Base-by-base conservation (phyloP, 306 rosid species). In the Cucumis hystrix region DNA sequence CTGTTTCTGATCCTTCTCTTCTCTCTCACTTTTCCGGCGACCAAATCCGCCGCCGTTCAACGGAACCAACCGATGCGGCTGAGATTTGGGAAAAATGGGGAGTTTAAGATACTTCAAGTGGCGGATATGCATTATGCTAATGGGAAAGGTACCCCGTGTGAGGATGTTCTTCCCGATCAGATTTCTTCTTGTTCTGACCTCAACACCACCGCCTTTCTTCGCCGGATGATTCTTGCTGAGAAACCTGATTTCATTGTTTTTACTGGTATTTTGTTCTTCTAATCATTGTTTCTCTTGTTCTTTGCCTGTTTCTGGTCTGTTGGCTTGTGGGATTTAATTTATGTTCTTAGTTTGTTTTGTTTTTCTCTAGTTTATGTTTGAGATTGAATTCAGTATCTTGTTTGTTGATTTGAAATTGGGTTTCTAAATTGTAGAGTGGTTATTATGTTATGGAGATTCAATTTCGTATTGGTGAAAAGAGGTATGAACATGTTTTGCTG, bases 91-190 rank as follows among this genome's bases (percentile, higher is more conserved):
- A 21, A 78, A 39, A 78, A 81, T 80, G 98, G 98, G 43, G 86
- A 80, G 87, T 95, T 95, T 72, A 95, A 90, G 93, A 90, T 95
- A 63, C 84, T 95, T 67, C 98, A 95, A 79, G 97, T 95, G 63
- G 98, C 97, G 63, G 99, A 95, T 37, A 95, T 95, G 99, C 99
- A 95, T 87, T 95, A 77, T 52, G 97, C 83, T 40, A 25, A 92
- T 74, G 99, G 99, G 12, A 86, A 82, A 59, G 39, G 77, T 5
- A 92, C 97, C 65, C 86, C 75, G n/a, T 95, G 97, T 43, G n/a
- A 47, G 80, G 59, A 92, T 68, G 96, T 95, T 52, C 87, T 90
- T 10, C 88, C 86, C 69, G 35, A 75, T 0, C 96, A 90, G 83
- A n/a, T 83, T 35, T 39, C 72, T 49, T 70, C 87, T 82, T 95